Evolutionary conservation across 148 eudicot genomes (phyloP), one percentile per base, ranked within the genome.

Genomic region (Camellia granthamiana): DNA sequence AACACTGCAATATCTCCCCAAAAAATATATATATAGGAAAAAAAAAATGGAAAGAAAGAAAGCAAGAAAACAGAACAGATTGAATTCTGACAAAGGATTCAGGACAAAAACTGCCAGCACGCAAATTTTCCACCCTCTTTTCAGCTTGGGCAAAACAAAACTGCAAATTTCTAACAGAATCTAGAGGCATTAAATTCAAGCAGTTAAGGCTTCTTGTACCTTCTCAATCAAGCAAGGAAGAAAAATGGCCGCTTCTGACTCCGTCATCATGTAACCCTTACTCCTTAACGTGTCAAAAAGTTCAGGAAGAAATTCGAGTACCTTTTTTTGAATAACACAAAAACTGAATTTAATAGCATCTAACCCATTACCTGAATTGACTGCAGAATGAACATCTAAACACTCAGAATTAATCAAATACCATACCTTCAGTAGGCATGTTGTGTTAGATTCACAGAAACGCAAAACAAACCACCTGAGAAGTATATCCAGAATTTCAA

Each of bases 381-480:
- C 64, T 14, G 14, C 58, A 15, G 49, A 76, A 80, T 15, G 60
- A 42, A 44, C 7, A n/a, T 9, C 12, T 16, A 55, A 5, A 75
- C 44, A 7, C 1, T 30, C 16, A 46, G 61, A 69, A 11, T 6
- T 2, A 59, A 69, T 54, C 10, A 63, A 80, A 55, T 42, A 71
- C n/a, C 41, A 66, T 47, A 95, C 99, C 98, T 97, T 97, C 75
- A 94, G 84, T 68, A 97, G 86, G 88, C 99, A 97, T 60, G 97
- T 89, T 65, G 99, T 92, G 82, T 97, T 94, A 64, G 97, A 91
- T 85, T 94, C 99, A 80, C 94, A 97, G 72, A 97, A 79, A 51
- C 99, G 88, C 87, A 97, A 82, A 72, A 92, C 93, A 90, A 97
- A 92, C 99, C 99, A 97, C 81, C 90, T 94, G 79, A 97, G 77